phyloP scores from a whole-genome alignment of 805 yeast species.

The Kodamaea jinghongensis region DNA sequence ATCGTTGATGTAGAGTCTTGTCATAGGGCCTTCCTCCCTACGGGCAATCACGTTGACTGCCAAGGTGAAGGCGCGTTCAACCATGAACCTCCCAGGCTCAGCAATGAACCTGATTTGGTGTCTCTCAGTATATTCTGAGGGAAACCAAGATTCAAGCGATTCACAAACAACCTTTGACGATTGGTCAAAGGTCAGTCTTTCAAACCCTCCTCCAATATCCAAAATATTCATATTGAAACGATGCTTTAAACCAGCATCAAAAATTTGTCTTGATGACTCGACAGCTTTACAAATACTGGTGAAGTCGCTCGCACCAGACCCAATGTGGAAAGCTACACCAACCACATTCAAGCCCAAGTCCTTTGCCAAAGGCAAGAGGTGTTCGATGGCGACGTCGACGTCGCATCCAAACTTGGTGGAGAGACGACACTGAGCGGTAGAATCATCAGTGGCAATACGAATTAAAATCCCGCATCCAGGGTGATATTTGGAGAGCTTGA shows the following conservation, averaged over 20 bases:
- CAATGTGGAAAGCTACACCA: slow-evolving; percentile 95
- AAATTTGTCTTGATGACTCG: slow-evolving; percentile 63
- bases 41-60: slow-evolving; percentile 86
- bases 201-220: slow-evolving; percentile 96
- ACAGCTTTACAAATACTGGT: slow-evolving; percentile 67
- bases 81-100: slow-evolving; percentile 92
- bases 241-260: slow-evolving; percentile 49
- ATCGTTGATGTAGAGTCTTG: slow-evolving; percentile 71
- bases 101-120: slow-evolving; percentile 58
- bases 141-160: slow-evolving; percentile 61
- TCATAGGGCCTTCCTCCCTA: slow-evolving; percentile 40
- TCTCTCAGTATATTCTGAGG: slow-evolving; percentile 29
- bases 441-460: slow-evolving; percentile 87
- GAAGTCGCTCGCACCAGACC: slow-evolving; percentile 85
- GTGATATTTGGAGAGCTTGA: slow-evolving; percentile 64
- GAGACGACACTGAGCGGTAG: slow-evolving; percentile 78
- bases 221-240: slow-evolving; percentile 54
- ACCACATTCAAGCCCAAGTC: slow-evolving; percentile 59
- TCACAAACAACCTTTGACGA: slow-evolving; percentile 56
- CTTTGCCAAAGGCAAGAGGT: slow-evolving; percentile 60
- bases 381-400: slow-evolving; percentile 46
- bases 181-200: slow-evolving; percentile 55
- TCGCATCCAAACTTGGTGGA: slow-evolving; percentile 89
- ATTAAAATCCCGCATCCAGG: slow-evolving; percentile 70
- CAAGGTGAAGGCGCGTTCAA: slow-evolving; percentile 79